Evolutionary conservation across 371 early-diverging fungal genomes (phyloP), one percentile per base, ranked within the genome.

Genomic region (Mortierella sp.): DNA sequence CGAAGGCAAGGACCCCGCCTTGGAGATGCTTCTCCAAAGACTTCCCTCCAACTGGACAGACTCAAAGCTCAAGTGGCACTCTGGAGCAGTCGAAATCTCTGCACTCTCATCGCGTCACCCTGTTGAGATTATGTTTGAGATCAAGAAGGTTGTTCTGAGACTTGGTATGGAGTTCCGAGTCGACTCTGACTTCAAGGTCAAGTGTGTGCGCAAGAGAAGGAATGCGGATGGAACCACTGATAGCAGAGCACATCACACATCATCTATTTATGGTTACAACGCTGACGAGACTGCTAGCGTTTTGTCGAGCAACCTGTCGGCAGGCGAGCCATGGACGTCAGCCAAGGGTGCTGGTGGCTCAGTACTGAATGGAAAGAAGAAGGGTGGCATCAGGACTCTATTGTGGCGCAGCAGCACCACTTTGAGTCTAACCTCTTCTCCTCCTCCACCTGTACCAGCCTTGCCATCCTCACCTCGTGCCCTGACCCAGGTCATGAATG

Each of bases 71-170:
- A 90, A 92, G 32, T 87, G 88, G 28, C 94, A 94, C 78, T 92
- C 92, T 64, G 95, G 95, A 57, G 94, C 94, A 11, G 93, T 95
- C 1, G 94, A 94, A 70, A 91, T 92, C 49, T 87, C 90, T 58
- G 93, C 93, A 2, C 77, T 95, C 61, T 93, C 94, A n/a, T 89
- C 92, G 8, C 85, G 92, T 43, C 85, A 90, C 20, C 95, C 95
- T 3, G 86, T 87, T 26, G 92, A 93, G 77, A 87, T 94, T 32
- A 89, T 94, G 64, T 83, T 85, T 26, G 90, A 93, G 52, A 88
- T 95, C 61, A 90, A 92, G 63, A 89, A 88, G 72, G 88, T 90
- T 0, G 75, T 94, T 24, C 77, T 88, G 51, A 68, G 86, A 6
- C 84, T 94, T 73, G 95, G 95, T 2, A 87, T 95, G 43, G 93